These are phyloP conservation scores for Fusarium longipes DNA, from an alignment of 2,329 filamentous ascomycete species.

Conservation along the genomic window DNA sequence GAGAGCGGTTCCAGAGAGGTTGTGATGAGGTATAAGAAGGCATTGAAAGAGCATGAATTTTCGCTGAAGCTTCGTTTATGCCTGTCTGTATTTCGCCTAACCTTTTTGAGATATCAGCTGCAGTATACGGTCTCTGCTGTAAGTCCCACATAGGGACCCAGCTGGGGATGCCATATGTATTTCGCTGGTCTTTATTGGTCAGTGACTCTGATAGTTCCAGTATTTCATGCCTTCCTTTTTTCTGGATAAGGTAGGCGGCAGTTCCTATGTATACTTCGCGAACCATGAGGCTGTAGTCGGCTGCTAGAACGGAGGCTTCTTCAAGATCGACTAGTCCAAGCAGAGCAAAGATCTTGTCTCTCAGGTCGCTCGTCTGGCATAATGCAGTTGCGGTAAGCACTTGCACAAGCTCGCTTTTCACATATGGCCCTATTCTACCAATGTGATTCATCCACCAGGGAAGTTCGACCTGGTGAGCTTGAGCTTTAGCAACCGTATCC, in stretches of 20 bases:
- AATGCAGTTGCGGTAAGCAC: conserved; percentile 17
- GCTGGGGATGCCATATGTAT: conserved; percentile 20
- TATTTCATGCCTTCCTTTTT: background rate
- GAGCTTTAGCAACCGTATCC: background rate
- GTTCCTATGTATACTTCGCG: conserved; percentile 31
- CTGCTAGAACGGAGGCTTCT: background rate
- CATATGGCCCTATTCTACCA: conserved; percentile 4
- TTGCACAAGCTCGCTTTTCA: background rate
- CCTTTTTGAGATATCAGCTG: conserved; percentile 1
- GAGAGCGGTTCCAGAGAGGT: background rate
- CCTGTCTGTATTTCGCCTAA: background rate
- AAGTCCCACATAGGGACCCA: conserved; percentile 32
- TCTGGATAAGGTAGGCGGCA: conserved; percentile 18
- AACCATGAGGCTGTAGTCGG: conserved; percentile 26
- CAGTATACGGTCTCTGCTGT: background rate
- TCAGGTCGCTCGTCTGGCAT: conserved; percentile 17
- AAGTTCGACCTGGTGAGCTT: background rate
- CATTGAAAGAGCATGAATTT: background rate
- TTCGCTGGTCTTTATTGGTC: background rate
- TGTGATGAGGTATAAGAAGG: background rate
- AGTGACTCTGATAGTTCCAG: conserved; percentile 13
- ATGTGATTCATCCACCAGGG: conserved; percentile 20
- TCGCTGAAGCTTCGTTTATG: background rate
- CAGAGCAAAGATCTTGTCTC: conserved; percentile 29
- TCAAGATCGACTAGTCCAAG: conserved; percentile 15